Conservation (phyloP, 2,329 filamentous ascomycete genomes). For the Furcasterigmium furcatum region DNA sequence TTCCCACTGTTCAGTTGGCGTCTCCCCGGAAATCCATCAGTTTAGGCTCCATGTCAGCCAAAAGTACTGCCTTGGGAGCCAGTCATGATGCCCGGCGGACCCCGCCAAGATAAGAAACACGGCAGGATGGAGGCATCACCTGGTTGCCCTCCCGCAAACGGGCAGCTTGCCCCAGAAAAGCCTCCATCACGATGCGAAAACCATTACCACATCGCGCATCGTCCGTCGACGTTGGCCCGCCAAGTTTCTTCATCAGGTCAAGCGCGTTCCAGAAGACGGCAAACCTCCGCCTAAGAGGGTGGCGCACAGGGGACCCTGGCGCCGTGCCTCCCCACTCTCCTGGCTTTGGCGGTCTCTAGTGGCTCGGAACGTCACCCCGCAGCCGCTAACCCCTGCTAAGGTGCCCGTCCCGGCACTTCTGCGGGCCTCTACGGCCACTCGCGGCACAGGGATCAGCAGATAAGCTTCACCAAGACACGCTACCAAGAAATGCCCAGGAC, state of each 20-base stretch:
- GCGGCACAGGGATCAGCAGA: neutral
- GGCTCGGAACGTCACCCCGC: constrained; percentile 4
- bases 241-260: neutral
- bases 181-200: too few relatives aligned
- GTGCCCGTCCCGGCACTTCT: constrained; percentile 1
- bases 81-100: neutral
- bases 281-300: neutral
- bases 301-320: neutral
- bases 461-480: constrained; percentile 4
- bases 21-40: too few relatives aligned
- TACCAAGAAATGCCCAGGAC: neutral
- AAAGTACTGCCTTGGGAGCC: neutral
- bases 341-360: too few relatives aligned
- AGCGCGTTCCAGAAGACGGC: neutral
- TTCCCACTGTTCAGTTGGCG: too few relatives aligned
- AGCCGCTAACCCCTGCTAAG: neutral
- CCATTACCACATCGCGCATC: neutral
- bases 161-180: too few relatives aligned
- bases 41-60: neutral
- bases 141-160: too few relatives aligned
- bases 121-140: too few relatives aligned
- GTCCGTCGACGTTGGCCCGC: neutral
- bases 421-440: constrained; percentile 3
- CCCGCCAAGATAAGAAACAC: neutral
- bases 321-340: too few relatives aligned